phyloP scores from a whole-genome alignment of 139 green algal species.

The Chlamydomonas incerta region DNA sequence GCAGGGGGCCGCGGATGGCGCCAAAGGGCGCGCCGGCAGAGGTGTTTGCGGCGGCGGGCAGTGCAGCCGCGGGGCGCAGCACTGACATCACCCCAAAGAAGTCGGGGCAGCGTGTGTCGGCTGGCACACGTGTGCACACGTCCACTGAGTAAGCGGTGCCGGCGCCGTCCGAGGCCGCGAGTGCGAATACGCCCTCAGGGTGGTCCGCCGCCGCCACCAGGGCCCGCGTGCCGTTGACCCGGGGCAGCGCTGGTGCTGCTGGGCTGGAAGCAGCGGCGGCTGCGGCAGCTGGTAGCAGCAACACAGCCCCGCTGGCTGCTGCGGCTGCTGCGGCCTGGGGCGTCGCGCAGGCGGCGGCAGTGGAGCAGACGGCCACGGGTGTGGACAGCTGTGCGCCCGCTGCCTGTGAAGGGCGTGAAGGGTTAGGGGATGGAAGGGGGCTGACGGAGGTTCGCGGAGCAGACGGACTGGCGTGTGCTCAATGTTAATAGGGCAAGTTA shows the following conservation, averaged over 20 bases:
- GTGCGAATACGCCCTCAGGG: neutral
- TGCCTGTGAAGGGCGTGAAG: neutral
- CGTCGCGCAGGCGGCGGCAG: neutral
- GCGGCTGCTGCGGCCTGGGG: neutral
- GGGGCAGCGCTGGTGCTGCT: neutral
- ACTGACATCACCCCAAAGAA: slow-evolving; percentile 17
- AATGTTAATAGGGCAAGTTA: neutral
- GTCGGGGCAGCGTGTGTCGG: neutral
- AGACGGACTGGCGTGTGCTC: too few relatives aligned
- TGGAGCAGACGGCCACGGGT: neutral
- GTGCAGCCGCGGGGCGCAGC: neutral
- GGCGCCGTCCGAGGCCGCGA: neutral
- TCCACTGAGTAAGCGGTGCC: slow-evolving; percentile 1
- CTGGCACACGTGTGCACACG: slow-evolving; percentile 4
- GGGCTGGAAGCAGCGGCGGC: neutral
- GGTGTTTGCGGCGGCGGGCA: neutral
- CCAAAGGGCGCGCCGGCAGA: too few relatives aligned
- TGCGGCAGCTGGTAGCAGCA: neutral
- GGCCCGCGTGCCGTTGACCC: neutral
- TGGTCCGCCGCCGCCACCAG: neutral
- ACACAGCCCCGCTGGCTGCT: neutral
- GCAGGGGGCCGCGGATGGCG: too few relatives aligned
- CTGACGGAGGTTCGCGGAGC: too few relatives aligned
- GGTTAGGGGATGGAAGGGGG: neutral
- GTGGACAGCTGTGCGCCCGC: neutral